Conservation (phyloP, 345 rosid species). For the Aegle marmelos region DNA sequence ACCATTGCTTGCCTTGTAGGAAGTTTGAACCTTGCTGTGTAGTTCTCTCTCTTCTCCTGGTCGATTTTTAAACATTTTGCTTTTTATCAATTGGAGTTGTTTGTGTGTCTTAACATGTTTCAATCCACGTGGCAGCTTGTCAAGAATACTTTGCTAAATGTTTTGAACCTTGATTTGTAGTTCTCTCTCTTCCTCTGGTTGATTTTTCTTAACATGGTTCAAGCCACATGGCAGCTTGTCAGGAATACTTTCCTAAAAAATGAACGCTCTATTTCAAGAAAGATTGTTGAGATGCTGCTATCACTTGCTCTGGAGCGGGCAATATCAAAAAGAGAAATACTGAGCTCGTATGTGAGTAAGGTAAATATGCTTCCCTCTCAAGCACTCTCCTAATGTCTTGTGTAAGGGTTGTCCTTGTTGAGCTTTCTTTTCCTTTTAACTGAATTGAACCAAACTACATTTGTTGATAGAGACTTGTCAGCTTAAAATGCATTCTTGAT, state of each 20-base stretch:
- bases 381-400: not conserved
- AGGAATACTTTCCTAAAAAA: conserved; percentile 26
- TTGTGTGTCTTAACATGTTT: not conserved
- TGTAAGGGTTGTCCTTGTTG: not conserved
- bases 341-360: conserved; percentile 29
- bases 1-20: not conserved
- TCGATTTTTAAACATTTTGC: not conserved
- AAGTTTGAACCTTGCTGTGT: not conserved
- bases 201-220: conserved; percentile 2
- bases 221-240: conserved; percentile 20
- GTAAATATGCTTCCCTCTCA: conserved; percentile 4
- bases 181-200: not conserved
- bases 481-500: not conserved
- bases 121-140: conserved; percentile 19
- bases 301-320: conserved; percentile 33
- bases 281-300: conserved; percentile 26
- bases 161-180: not conserved
- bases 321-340: conserved; percentile 31
- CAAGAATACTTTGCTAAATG: conserved; percentile 21
- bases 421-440: not conserved
- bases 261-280: conserved; percentile 24
- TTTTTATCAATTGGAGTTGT: not conserved
- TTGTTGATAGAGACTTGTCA: not conserved
- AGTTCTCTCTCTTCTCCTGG: not conserved
- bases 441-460: not conserved